phyloP scores from a whole-genome alignment of 2,329 filamentous ascomycete species.

The Fusarium anthophilum region DNA sequence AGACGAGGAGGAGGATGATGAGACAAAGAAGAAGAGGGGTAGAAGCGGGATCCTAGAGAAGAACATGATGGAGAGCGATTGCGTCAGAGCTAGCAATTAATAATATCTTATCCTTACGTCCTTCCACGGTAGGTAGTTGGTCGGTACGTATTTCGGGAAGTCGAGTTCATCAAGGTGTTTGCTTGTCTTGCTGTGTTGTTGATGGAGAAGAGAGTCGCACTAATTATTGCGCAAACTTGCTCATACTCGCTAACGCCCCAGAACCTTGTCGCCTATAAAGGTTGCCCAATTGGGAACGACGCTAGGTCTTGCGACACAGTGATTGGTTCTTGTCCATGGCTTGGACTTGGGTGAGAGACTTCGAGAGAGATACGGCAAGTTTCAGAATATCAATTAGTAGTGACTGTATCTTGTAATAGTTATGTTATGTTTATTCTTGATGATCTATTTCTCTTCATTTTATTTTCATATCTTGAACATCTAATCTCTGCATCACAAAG shows the following conservation, averaged over 20 bases:
- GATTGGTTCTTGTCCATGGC: slow-evolving; percentile 40
- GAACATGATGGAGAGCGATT: slow-evolving; percentile 25
- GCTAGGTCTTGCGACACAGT: slow-evolving; percentile 25
- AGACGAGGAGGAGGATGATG: slow-evolving; percentile 1
- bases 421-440: background rate
- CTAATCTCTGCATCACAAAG: background rate
- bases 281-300: slow-evolving; percentile 42
- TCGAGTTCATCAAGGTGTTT: slow-evolving; percentile 31
- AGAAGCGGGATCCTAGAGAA: slow-evolving; percentile 12
- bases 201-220: background rate
- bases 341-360: slow-evolving; percentile 19
- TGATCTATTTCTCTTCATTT: background rate
- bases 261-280: background rate
- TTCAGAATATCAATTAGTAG: background rate
- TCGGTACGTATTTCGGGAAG: slow-evolving; percentile 3
- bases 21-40: slow-evolving; percentile 31
- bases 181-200: background rate
- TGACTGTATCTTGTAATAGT: background rate
- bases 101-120: background rate
- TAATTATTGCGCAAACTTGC: slow-evolving; percentile 41
- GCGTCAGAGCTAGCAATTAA: slow-evolving; percentile 26
- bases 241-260: slow-evolving; percentile 38
- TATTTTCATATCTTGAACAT: background rate
- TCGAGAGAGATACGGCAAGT: slow-evolving; percentile 23
- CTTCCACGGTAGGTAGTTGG: background rate